Evolutionary conservation across 805 yeast genomes (phyloP).

Genomic region (Hanseniaspora lindneri): DNA sequence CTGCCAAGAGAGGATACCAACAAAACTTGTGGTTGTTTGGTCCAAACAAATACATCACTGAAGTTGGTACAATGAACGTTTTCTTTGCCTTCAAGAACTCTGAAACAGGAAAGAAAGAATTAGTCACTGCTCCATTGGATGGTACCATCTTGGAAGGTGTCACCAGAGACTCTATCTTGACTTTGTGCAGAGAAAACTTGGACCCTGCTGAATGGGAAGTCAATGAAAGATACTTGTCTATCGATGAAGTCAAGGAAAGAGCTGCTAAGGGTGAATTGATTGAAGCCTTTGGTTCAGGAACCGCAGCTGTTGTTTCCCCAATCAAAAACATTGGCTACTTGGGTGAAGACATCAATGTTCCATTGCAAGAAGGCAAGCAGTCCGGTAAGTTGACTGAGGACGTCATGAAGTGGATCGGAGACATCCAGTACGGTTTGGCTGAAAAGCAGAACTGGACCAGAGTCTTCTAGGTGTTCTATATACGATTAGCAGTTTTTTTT

Average conservation of each 20-base stretch:
- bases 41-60: slow-evolving; percentile 75
- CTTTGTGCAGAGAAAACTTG: slow-evolving; percentile 64
- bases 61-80: slow-evolving; percentile 96
- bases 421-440: slow-evolving; percentile 78
- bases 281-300: slow-evolving; percentile 95
- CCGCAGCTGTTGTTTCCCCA: slow-evolving; percentile 95
- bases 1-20: slow-evolving; percentile 83
- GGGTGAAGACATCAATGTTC: slow-evolving; percentile 62
- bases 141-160: slow-evolving; percentile 97
- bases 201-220: slow-evolving; percentile 68
- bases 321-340: slow-evolving; percentile 76
- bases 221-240: slow-evolving; percentile 72
- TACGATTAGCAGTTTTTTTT: neutral
- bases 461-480: slow-evolving; percentile 21
- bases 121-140: slow-evolving; percentile 91
- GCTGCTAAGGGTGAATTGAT: slow-evolving; percentile 71
- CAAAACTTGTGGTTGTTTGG: slow-evolving; percentile 97
- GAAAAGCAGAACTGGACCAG: slow-evolving; percentile 46
- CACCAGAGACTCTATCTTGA: slow-evolving; percentile 78
- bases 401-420: slow-evolving; percentile 75
- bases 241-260: slow-evolving; percentile 65
- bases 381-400: slow-evolving; percentile 65
- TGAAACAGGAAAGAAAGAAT: slow-evolving; percentile 73
- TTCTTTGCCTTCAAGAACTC: slow-evolving; percentile 73
- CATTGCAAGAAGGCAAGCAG: slow-evolving; percentile 68